phyloP scores from a whole-genome alignment of 352 stramenopile genomes.

The Phytopythium aichiense region DNA sequence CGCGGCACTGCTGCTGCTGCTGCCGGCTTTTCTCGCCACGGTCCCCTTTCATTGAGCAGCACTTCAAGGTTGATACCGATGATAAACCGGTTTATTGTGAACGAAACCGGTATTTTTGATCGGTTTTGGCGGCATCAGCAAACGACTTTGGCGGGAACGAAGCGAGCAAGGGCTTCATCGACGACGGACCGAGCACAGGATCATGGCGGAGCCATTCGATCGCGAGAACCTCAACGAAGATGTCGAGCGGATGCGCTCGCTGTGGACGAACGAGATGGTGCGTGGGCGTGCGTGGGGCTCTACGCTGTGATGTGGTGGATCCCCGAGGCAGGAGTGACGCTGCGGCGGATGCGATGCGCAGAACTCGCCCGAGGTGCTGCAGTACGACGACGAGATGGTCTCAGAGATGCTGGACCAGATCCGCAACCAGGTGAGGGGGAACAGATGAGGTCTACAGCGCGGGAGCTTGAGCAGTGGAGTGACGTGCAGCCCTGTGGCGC shows the following conservation, averaged over 20 bases:
- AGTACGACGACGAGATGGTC: slow-evolving; percentile 76
- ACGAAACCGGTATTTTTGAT: background rate
- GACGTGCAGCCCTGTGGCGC: background rate
- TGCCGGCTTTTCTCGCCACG: slow-evolving; percentile 2
- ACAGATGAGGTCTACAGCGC: background rate
- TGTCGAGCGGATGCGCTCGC: slow-evolving; percentile 52
- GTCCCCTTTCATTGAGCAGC: background rate
- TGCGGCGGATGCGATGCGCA: slow-evolving; percentile 12
- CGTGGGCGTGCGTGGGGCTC: background rate
- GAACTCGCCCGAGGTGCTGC: slow-evolving; percentile 77
- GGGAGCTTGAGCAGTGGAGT: background rate
- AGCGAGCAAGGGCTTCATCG: background rate
- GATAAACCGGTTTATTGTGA: background rate
- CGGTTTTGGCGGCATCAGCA: too few relatives aligned
- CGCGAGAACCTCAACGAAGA: slow-evolving; percentile 81
- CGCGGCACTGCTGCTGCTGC: too few relatives aligned
- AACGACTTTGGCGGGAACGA: background rate
- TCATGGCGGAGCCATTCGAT: slow-evolving; percentile 29
- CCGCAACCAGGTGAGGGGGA: slow-evolving; percentile 63
- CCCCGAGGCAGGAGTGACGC: background rate
- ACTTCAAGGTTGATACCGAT: slow-evolving; percentile 4
- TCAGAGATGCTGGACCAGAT: slow-evolving; percentile 82
- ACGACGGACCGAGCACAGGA: background rate
- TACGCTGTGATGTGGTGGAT: slow-evolving; percentile 4
- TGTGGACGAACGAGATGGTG: slow-evolving; percentile 86